A percentile compares a stretch with the other conserved stretches of the same genome.
Evolutionary conservation across 2,329 filamentous ascomycete species (phyloP).

Genomic region (Sporothrix protearum): DNA sequence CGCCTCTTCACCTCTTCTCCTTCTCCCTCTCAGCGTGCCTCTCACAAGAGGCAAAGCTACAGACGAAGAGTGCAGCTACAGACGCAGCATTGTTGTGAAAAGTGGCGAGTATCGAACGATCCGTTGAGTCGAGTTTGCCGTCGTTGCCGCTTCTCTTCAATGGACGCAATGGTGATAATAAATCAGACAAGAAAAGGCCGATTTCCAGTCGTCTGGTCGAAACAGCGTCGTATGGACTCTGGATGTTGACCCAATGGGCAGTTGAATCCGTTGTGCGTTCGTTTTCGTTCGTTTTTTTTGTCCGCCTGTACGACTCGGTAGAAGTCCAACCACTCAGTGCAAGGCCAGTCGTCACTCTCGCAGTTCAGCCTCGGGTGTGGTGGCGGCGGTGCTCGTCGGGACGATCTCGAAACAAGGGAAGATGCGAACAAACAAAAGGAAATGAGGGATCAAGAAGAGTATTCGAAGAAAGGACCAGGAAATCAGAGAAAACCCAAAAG

Average conservation of each 20-base stretch:
- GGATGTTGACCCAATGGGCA: slow-evolving; percentile 4
- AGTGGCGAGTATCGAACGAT: background rate
- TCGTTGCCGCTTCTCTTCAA: background rate
- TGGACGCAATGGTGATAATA: background rate
- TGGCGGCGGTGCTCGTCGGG: background rate
- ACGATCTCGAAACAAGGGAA: slow-evolving; percentile 2
- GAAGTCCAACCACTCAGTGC: background rate
- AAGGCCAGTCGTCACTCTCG: background rate
- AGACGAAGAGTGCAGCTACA: slow-evolving; percentile 7
- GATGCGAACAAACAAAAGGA: background rate
- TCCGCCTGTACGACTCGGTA: background rate
- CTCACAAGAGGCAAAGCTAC: slow-evolving; percentile 10
- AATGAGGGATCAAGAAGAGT: background rate
- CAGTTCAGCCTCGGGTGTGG: background rate
- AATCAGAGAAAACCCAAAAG: too few relatives aligned
- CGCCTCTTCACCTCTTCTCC: background rate
- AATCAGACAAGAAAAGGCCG: background rate
- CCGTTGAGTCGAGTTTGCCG: background rate
- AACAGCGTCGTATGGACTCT: slow-evolving; percentile 6
- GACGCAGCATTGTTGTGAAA: slow-evolving; percentile 11
- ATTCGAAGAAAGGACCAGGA: too few relatives aligned
- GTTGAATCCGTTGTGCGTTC: too few relatives aligned
- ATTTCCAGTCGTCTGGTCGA: background rate
- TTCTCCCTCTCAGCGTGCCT: background rate
- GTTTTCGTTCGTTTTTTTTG: background rate